A percentile compares a stretch with the other conserved stretches of the same genome.
Evolutionary conservation across 371 early-diverging fungal species (phyloP).

Genomic region (Rhizopus arrhizus): DNA sequence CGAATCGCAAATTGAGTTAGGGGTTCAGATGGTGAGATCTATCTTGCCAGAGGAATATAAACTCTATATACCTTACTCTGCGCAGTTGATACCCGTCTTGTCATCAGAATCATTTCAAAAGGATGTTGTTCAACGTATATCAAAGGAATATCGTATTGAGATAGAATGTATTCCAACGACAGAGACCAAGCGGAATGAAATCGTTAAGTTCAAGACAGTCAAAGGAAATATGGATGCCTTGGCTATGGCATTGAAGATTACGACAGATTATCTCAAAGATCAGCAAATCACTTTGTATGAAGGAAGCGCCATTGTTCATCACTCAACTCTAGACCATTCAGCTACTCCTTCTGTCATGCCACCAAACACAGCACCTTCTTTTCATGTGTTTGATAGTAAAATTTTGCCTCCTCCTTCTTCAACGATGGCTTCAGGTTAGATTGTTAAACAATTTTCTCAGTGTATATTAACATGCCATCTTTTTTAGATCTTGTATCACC

Average conservation of each 20-base stretch:
- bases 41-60: constrained; percentile 42
- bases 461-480: not conserved
- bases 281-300: constrained; percentile 29
- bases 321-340: not conserved
- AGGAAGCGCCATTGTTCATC: constrained; percentile 20
- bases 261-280: constrained; percentile 21
- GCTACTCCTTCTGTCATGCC: constrained; percentile 1
- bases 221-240: constrained; percentile 26
- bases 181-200: constrained; percentile 2
- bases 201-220: constrained; percentile 18
- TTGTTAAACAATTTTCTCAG: not conserved
- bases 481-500: constrained; percentile 21
- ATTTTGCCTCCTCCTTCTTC: constrained; percentile 10
- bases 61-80: constrained; percentile 34
- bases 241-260: constrained; percentile 18
- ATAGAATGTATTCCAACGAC: constrained; percentile 6
- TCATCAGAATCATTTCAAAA: constrained; percentile 20
- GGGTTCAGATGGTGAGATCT: constrained; percentile 32
- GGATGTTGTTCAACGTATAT: constrained; percentile 11
- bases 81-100: constrained; percentile 19
- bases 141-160: constrained; percentile 9
- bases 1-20: constrained; percentile 37
- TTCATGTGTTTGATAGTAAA: constrained; percentile 18
- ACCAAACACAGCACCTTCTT: not conserved
- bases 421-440: constrained; percentile 14